Conservation (phyloP, 2,329 filamentous ascomycete species). For the Magnaporthales sp. region DNA sequence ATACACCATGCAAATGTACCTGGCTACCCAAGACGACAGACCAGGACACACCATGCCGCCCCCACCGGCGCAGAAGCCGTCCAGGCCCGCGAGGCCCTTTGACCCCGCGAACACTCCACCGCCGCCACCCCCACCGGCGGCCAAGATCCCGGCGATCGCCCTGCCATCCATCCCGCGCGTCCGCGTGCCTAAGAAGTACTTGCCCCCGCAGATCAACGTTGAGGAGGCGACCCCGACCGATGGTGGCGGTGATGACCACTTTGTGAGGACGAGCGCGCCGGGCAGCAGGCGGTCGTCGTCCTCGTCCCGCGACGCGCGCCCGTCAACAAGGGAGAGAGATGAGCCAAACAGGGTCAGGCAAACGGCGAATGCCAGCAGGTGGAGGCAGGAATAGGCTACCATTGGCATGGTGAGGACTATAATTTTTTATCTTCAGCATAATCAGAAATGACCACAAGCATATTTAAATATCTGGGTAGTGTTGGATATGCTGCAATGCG, state of each 20-base stretch:
- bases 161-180: constrained; percentile 30
- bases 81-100: neutral
- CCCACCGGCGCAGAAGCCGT: constrained; percentile 12
- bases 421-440: neutral
- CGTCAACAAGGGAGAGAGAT: neutral
- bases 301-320: neutral
- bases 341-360: constrained; percentile 4
- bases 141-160: constrained; percentile 23
- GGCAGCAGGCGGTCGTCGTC: neutral
- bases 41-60: constrained; percentile 8
- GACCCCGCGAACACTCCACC: constrained; percentile 6
- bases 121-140: constrained; percentile 14
- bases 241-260: constrained; percentile 1
- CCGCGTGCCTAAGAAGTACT: constrained; percentile 30
- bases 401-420: constrained; percentile 25
- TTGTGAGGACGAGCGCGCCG: neutral
- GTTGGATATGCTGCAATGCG: neutral
- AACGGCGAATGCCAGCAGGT: constrained; percentile 4
- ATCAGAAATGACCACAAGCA: neutral
- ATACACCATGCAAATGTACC: constrained; percentile 28
- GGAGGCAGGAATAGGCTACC: constrained; percentile 19
- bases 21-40: constrained; percentile 20
- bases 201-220: constrained; percentile 25
- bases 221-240: constrained; percentile 19
- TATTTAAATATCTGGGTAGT: neutral